These are phyloP conservation scores for Ilex paraguariensis DNA, from an alignment of 305 asterid genomes.

Conservation along the genomic window DNA sequence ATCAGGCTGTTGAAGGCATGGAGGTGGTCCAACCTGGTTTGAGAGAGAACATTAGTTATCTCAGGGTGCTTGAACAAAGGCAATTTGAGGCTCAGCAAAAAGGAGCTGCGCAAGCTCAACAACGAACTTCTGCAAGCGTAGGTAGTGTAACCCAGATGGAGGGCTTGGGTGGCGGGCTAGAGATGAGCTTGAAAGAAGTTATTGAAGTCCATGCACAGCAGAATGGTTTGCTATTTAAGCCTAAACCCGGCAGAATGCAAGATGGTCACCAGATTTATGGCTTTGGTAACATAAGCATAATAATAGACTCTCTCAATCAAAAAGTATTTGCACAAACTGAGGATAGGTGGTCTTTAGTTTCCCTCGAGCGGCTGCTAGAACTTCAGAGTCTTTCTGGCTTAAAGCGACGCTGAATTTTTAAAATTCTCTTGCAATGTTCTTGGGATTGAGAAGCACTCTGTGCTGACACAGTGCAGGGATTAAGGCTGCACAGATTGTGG, in stretches of 20 bases:
- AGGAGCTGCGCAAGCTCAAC: constrained; percentile 74
- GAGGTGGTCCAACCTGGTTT: constrained; percentile 81
- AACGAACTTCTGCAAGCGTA: constrained; percentile 30
- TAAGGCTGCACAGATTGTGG: too few species aligned
- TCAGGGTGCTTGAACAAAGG: constrained; percentile 69
- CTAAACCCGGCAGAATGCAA: constrained; percentile 84
- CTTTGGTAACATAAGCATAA: constrained; percentile 73
- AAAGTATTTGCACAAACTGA: constrained; percentile 74
- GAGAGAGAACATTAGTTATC: constrained; percentile 70
- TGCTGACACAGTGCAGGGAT: too few species aligned
- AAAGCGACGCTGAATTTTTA: constrained; percentile 45
- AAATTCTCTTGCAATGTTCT: too few species aligned
- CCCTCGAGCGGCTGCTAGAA: constrained; percentile 79
- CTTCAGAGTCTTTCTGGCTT: constrained; percentile 49
- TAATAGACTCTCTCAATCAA: constrained; percentile 70
- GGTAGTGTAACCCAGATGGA: constrained; percentile 46
- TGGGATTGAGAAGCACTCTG: too few species aligned
- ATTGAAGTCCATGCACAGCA: constrained; percentile 76
- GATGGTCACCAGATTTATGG: constrained; percentile 93
- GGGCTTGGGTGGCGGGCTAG: constrained; percentile 38
- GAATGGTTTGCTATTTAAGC: constrained; percentile 74
- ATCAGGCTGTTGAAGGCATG: constrained; percentile 87
- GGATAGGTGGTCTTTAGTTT: constrained; percentile 66
- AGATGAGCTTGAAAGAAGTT: constrained; percentile 82
- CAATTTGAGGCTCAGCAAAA: constrained; percentile 81